Percentiles rank a stretch among this genome's conserved stretches.
Evolutionary conservation across 805 yeast genomes (phyloP).

Genomic region (Yarrowia bubula): DNA sequence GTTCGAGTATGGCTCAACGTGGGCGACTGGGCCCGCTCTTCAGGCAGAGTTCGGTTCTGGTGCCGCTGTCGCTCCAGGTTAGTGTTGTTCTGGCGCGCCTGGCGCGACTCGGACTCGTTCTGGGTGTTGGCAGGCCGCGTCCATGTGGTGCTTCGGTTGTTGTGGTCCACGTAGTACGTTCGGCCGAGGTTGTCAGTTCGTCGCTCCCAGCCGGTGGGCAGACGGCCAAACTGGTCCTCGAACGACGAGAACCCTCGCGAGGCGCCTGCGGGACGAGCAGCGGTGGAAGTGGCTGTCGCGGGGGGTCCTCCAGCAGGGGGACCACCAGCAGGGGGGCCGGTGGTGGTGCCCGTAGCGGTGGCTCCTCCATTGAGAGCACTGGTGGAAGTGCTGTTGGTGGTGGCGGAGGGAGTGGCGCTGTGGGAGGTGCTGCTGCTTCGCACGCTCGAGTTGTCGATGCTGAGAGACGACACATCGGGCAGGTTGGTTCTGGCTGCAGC

Average conservation of each 20-base stretch:
- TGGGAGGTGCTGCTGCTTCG: slow-evolving; percentile 33
- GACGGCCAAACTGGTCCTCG: slow-evolving; percentile 93
- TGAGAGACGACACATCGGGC: slow-evolving; percentile 27
- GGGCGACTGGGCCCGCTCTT: slow-evolving; percentile 28
- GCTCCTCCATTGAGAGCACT: slow-evolving; percentile 31
- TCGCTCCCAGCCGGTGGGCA: slow-evolving; percentile 99
- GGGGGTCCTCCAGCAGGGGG: slow-evolving; percentile 28
- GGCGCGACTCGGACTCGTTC: slow-evolving; percentile 65
- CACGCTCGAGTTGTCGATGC: slow-evolving; percentile 32
- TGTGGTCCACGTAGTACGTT: slow-evolving; percentile 97
- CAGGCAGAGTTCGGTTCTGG: slow-evolving; percentile 82
- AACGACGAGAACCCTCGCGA: slow-evolving; percentile 74
- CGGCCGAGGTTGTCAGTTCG: slow-evolving; percentile 97
- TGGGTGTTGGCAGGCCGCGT: slow-evolving; percentile 84
- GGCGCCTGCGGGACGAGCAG: slow-evolving; percentile 29
- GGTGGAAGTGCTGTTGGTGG: slow-evolving; percentile 37
- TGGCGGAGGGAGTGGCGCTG: slow-evolving; percentile 25
- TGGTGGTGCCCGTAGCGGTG: not conserved
- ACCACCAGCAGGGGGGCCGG: not conserved
- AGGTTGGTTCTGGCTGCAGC: slow-evolving; percentile 20
- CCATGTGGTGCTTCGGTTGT: slow-evolving; percentile 99
- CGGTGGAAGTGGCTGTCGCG: slow-evolving; percentile 31
- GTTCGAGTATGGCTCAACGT: slow-evolving; percentile 25
- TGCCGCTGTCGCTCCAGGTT: slow-evolving; percentile 90
- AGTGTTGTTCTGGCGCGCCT: slow-evolving; percentile 54